Evolutionary conservation across 345 rosid species (phyloP), one percentile per base, ranked within the genome.

Genomic region (Lagerstroemia speciosa): DNA sequence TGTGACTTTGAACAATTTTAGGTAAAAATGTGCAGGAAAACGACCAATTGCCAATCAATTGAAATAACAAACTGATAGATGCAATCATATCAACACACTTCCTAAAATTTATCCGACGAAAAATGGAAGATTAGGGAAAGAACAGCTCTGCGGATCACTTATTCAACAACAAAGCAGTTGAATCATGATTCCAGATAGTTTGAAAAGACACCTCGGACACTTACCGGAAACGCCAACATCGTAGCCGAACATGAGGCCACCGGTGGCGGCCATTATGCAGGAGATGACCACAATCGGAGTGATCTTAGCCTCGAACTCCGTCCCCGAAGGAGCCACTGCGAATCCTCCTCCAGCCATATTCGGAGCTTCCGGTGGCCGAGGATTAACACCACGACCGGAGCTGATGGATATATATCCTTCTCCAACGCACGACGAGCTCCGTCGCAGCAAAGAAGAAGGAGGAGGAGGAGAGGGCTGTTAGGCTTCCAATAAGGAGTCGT

Each of bases 191-290:
- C 34, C 50, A 4, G 29, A 68, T 9, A 22, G 19, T 26, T 1
- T 5, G 53, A 15, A 15, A 16, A 34, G 11, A 27, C 17, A 30
- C 27, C 4, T 6, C 5, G n/a, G 26, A 5, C 41, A 31, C 46
- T 65, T 82, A 91, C 98, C 98, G 46, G 97, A 91, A 63, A 93
- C 84, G 61, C 98, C 97, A 50, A 91, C 85, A 65, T 91, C 98
- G 65, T 93, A 93, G 48, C 98, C 98, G 41, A 91, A 93, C 97
- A 93, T 91, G 79, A 93, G 97, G 5, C 98, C 98, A 0, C 98
- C 98, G 12, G 97, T 89, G 67, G 98, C 97, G 16, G 98, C 98
- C 96, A 87, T 85, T 74, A 93, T 85, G 74, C 97, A 93, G 15
- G 97, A 85, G 65, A 93, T 72, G 72, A 93, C 78, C 5, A 93